Evolutionary conservation across 257 asterid genomes (phyloP).

Genomic region (Scutellaria barbata): DNA sequence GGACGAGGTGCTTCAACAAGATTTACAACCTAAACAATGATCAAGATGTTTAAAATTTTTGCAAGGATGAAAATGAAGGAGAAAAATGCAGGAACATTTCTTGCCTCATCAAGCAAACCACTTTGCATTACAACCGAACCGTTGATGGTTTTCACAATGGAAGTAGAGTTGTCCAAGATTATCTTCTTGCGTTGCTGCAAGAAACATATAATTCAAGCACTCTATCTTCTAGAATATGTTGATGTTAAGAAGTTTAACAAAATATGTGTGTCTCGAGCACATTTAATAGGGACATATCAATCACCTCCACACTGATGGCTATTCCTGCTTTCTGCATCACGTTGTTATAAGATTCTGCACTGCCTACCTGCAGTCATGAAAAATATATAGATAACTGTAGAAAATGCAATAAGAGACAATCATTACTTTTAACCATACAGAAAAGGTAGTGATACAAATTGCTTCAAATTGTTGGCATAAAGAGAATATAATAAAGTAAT

Average conservation of each 20-base stretch:
- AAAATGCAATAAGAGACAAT: constrained; percentile 26
- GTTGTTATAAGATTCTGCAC: constrained; percentile 75
- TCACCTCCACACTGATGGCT: constrained; percentile 71
- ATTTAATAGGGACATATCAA: constrained; percentile 24
- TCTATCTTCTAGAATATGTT: constrained; percentile 21
- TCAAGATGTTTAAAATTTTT: constrained; percentile 35
- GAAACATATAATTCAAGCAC: constrained; percentile 30
- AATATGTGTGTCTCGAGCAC: background rate
- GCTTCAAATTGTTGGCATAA: background rate
- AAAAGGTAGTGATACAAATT: background rate
- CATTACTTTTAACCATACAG: constrained; percentile 5
- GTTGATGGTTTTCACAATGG: constrained; percentile 64
- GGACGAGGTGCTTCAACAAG: constrained; percentile 95
- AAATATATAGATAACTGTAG: constrained; percentile 14
- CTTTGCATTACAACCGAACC: constrained; percentile 68
- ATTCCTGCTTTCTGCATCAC: constrained; percentile 76
- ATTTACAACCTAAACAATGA: constrained; percentile 72
- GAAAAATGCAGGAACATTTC: constrained; percentile 17
- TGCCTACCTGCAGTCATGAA: constrained; percentile 54
- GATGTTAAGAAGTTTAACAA: background rate
- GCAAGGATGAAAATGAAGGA: constrained; percentile 23
- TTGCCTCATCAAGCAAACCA: constrained; percentile 84
- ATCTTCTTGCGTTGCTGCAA: constrained; percentile 80
- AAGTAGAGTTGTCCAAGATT: constrained; percentile 64
- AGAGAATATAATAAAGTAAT: constrained; percentile 9